Evolutionary conservation across 1,284 basidiomycete genomes (phyloP), one percentile per base, ranked within the genome.

Genomic region (Malassezia nana): DNA sequence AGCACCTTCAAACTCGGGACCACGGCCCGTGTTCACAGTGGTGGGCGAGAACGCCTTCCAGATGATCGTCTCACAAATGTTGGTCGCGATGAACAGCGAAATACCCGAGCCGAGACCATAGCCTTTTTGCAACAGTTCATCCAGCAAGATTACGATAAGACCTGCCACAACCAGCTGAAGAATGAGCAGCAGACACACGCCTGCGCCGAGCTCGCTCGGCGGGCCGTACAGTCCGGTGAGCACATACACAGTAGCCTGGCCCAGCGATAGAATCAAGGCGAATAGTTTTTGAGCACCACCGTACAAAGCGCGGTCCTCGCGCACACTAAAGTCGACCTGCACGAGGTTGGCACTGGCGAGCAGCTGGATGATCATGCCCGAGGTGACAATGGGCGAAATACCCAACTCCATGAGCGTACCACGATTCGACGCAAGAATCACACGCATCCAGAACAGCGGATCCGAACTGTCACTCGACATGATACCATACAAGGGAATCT

Each of bases 11-110:
- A 98, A 98, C 76, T 98, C 92, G 57, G 92, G 89, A 6, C 92
- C 92, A 64, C 91, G 87, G 48, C 92, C 92, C 24, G 90, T 95
- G 82, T 98, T 98, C 78, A 96, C 78, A 43, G 92, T 96, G 29
- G 90, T 96, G 26, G 92, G 94, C 3, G 89, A 92, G 78, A 98
- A 96, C 2, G 91, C 92, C 76, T 98, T 98, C 92, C 92, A 98
- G 70, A 96, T 83, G 78, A 98, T 98, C 57, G 86, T 88, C 77
- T 98, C 92, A 78, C 94, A 98, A 66, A 96, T 95, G 81, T 96
- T 98, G 78, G 92, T 96, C 4, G 92, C 92, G 67, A 96, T 95
- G 81, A 96, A 98, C 60, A 96, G 85, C 55, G 91, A 94, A 77
- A 98, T 95, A 70, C 92, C 92, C 2, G 89, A 94, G 53, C 92